phyloP scores from a whole-genome alignment of 805 yeast species.

The Wickerhamomyces subpelliculosus region DNA sequence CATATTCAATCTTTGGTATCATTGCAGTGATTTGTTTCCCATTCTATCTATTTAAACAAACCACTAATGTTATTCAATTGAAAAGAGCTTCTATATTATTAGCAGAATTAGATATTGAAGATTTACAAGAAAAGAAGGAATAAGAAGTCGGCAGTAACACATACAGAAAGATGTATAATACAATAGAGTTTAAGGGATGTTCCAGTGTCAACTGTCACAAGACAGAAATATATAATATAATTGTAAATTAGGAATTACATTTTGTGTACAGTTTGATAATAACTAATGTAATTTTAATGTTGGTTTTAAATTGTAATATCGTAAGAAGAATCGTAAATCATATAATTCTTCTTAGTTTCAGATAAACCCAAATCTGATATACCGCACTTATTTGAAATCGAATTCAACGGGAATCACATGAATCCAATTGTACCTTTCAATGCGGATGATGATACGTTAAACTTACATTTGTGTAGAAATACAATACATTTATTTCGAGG shows the following conservation, averaged over 20 bases:
- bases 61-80: constrained; percentile 84
- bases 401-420: neutral
- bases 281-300: too few species aligned
- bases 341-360: neutral
- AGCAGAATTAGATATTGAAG: constrained; percentile 61
- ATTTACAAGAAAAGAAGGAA: constrained; percentile 21
- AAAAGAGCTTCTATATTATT: constrained; percentile 75
- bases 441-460: neutral
- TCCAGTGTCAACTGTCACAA: too few species aligned
- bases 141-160: neutral
- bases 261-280: too few species aligned
- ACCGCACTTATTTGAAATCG: neutral
- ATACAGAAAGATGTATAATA: neutral
- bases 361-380: neutral
- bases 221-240: too few species aligned
- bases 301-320: too few species aligned
- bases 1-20: constrained; percentile 53
- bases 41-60: constrained; percentile 84
- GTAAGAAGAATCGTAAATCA: too few species aligned
- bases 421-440: neutral
- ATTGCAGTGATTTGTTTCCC: constrained; percentile 64
- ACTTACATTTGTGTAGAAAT: too few species aligned
- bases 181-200: too few species aligned
- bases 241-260: too few species aligned
- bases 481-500: too few species aligned